A percentile compares a stretch with the other conserved stretches of the same genome.
Conservation (phyloP, 768 basidiomycete species). For the Termitomyces sp. region DNA sequence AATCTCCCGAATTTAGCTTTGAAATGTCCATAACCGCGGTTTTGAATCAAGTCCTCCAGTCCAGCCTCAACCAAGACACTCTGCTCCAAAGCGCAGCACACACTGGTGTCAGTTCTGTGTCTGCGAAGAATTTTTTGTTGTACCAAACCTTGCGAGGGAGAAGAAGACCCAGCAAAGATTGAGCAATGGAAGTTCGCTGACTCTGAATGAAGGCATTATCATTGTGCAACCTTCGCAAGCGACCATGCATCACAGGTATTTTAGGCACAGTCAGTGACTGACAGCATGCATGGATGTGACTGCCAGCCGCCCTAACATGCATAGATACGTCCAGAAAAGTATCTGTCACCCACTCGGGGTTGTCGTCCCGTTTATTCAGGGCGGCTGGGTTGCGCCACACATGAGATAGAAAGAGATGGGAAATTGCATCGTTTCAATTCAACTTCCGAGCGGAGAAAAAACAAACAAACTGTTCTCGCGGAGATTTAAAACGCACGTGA, state of each 20-base stretch:
- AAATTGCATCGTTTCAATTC: too few relatives aligned
- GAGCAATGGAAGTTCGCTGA: not conserved
- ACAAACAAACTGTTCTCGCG: not conserved
- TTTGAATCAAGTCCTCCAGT: not conserved
- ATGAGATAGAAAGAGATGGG: not conserved
- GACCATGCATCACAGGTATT: not conserved
- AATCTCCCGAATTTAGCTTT: slow-evolving; percentile 11
- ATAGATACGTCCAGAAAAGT: too few relatives aligned
- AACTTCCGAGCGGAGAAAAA: not conserved
- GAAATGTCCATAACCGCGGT: not conserved
- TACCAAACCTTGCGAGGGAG: not conserved
- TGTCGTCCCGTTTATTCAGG: not conserved
- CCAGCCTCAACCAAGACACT: not conserved
- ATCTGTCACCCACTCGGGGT: not conserved
- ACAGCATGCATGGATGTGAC: not conserved
- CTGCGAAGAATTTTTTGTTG: not conserved
- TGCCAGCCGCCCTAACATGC: not conserved
- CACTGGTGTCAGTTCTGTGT: not conserved
- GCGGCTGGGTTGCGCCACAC: not conserved
- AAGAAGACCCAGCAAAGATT: not conserved
- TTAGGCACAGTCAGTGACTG: not conserved
- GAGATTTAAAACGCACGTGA: not conserved
- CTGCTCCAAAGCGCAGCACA: slow-evolving; percentile 1
- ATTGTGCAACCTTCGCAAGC: not conserved
- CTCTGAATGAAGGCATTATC: not conserved